phyloP scores from a whole-genome alignment of 768 basidiomycete species.

The Rhodotorula toruloides region DNA sequence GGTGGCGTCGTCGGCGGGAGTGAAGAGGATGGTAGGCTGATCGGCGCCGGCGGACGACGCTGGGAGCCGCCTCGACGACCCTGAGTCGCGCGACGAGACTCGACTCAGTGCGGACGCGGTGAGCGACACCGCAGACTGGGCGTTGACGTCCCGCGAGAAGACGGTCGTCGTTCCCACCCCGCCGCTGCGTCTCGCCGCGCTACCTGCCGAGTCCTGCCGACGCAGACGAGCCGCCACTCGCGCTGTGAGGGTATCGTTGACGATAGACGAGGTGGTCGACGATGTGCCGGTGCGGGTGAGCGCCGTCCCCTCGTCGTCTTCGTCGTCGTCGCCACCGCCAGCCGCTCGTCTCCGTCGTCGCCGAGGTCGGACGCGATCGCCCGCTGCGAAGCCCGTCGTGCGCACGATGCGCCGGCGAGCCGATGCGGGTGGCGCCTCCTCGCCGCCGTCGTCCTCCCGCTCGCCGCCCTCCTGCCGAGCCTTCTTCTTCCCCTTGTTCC shows the following conservation, averaged over 20 bases:
- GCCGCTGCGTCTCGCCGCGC: background rate
- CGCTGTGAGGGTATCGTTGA: conserved; percentile 20
- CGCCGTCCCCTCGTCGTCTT: conserved; percentile 23
- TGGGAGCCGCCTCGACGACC: background rate
- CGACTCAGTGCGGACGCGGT: conserved; percentile 16
- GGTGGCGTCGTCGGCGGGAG: conserved; percentile 28
- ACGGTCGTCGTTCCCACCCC: conserved; percentile 20
- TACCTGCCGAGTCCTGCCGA: no score
- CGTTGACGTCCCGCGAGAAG: conserved; percentile 14
- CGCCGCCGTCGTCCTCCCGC: background rate
- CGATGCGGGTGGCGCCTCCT: conserved; percentile 1
- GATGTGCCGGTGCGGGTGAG: conserved; percentile 17
- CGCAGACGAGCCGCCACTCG: conserved; percentile 15
- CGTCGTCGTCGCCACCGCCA: background rate
- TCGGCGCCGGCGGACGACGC: background rate
- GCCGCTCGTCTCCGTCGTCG: conserved; percentile 1
- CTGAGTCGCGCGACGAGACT: background rate
- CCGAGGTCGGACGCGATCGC: background rate
- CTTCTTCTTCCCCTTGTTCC: background rate
- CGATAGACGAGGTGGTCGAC: conserved; percentile 19
- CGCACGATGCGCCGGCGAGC: conserved; percentile 11
- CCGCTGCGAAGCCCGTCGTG: conserved; percentile 19
- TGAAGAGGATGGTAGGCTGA: conserved; percentile 20
- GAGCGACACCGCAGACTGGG: conserved; percentile 2
- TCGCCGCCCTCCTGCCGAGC: background rate